Base-by-base conservation (phyloP, 139 green algal species). In the Haematococcus lacustris region DNA sequence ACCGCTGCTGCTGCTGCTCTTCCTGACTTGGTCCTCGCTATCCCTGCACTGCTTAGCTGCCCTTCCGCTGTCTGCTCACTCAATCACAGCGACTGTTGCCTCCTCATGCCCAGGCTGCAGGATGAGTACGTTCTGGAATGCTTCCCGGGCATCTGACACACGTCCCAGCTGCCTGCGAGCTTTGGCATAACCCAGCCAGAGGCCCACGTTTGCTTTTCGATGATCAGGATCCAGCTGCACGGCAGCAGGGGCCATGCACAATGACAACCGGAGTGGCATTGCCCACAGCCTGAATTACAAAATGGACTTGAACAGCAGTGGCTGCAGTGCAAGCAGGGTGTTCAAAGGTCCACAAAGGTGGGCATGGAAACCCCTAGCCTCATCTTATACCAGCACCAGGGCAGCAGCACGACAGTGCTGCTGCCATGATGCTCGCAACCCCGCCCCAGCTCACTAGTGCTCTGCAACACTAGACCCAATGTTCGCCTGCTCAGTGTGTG, bases 111-210 rank as follows among this genome's bases (percentile, higher is more conserved):
- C 67, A 25, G 68, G 63, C 3, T 59, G 34, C 21, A 83, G 68
- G 0, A 53, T n/a, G 21, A 82, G 40, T 1, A 74, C 70, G 6
- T 67, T 65, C 17, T 64, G 26, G 59, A 66, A 84, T 1, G 71
- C 74, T 64, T 78, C 68, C 3, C 51, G 4, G 0, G 73, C 74
- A 1, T 2, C 1, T 13, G 70, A 47, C 6, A 41, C 26, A 32
- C 40, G 71, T 2, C 47, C n/a, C 71, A 80, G 43, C 3, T 51
- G 17, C 33, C 51, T 38, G 51, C 80, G 65, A 0, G 73, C 65
- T 25, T 68, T 62, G 43, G 75, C 75, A 43, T 86, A 66, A 26
- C 79, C 83, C 28, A 80, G 47, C 83, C 79, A 85, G 65, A 85
- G 73, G 1, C 13, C 77, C 37, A 70, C 65, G 35, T 86, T 88